Evolutionary conservation across 192 early-diverging fungal genomes (phyloP).

Genomic region (Entomortierella lignicola): DNA sequence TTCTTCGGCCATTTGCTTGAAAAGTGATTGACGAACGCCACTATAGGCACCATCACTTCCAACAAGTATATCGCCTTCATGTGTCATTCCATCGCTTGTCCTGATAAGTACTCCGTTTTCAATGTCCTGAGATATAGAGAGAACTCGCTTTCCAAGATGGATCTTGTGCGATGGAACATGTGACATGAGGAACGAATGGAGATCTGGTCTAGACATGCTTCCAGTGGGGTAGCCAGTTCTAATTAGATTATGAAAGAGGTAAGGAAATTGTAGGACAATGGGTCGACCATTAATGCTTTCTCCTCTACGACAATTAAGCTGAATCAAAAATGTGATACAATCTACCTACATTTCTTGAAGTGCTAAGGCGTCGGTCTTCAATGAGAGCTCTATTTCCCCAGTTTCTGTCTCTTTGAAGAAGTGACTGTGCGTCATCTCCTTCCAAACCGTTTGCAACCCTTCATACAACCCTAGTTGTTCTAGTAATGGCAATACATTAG

Average conservation of each 20-base stretch:
- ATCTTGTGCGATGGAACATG: constrained; percentile 19
- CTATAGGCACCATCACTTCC: constrained; percentile 28
- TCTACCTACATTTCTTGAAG: background rate
- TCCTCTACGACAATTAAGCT: no score
- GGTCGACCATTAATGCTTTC: no score
- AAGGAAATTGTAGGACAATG: background rate
- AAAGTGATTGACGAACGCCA: constrained; percentile 14
- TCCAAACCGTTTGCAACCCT: background rate
- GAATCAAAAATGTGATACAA: no score
- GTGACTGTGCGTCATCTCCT: no score
- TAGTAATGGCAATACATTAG: background rate
- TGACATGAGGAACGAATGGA: constrained; percentile 12
- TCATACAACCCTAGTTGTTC: background rate
- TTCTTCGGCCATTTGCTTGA: background rate
- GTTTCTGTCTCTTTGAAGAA: no score
- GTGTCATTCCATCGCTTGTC: constrained; percentile 11
- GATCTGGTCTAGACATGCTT: constrained; percentile 14
- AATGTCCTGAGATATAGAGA: constrained; percentile 11
- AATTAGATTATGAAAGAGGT: background rate
- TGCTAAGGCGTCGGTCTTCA: background rate
- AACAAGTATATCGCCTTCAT: constrained; percentile 26
- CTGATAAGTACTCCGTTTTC: constrained; percentile 6
- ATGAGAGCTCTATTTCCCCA: no score
- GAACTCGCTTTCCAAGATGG: constrained; percentile 20
- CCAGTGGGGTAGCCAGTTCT: constrained; percentile 17